These are phyloP conservation scores for Lachancea waltii DNA, from an alignment of 805 yeast genomes.

Conservation along the genomic window DNA sequence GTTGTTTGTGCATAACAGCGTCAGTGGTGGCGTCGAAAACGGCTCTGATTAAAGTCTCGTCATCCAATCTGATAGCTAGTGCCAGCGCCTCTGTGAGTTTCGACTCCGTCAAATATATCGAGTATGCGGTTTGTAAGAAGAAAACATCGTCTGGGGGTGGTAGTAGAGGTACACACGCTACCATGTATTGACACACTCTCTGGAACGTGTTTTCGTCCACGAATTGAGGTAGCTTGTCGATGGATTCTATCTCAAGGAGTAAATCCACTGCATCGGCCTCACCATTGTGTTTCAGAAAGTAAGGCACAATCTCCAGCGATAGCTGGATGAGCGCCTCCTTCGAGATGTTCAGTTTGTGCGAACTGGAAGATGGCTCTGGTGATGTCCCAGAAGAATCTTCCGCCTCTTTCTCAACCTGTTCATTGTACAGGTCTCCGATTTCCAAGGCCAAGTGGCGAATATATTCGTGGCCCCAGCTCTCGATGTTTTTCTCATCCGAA, in stretches of 20 bases:
- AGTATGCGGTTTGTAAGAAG: conserved; percentile 80
- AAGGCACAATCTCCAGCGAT: conserved; percentile 75
- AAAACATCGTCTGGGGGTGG: conserved; percentile 91
- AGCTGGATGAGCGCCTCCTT: conserved; percentile 49
- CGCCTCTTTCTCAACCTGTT: conserved; percentile 37
- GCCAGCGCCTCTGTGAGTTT: conserved; percentile 86
- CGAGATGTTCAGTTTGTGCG: conserved; percentile 13
- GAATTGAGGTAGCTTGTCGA: conserved; percentile 73
- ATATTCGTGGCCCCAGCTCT: conserved; percentile 97
- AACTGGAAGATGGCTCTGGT: conserved; percentile 11
- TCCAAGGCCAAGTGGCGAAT: conserved; percentile 92
- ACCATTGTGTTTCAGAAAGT: conserved; percentile 88
- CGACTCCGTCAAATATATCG: conserved; percentile 72
- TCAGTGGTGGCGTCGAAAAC: conserved; percentile 82
- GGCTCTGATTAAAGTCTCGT: conserved; percentile 64
- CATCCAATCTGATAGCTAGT: conserved; percentile 83
- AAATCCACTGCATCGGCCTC: conserved; percentile 98
- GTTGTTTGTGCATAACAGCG: conserved; percentile 70
- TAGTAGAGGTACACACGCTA: conserved; percentile 90
- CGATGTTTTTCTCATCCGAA: conserved; percentile 50
- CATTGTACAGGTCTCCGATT: conserved; percentile 81
- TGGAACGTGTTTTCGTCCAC: conserved; percentile 80
- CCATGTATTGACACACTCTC: conserved; percentile 91
- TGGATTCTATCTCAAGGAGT: conserved; percentile 79
- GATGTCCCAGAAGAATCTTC: conserved; percentile 17